Evolutionary conservation across 192 early-diverging fungal genomes (phyloP), one percentile per base, ranked within the genome.

Genomic region (Backusella tarrabulga): DNA sequence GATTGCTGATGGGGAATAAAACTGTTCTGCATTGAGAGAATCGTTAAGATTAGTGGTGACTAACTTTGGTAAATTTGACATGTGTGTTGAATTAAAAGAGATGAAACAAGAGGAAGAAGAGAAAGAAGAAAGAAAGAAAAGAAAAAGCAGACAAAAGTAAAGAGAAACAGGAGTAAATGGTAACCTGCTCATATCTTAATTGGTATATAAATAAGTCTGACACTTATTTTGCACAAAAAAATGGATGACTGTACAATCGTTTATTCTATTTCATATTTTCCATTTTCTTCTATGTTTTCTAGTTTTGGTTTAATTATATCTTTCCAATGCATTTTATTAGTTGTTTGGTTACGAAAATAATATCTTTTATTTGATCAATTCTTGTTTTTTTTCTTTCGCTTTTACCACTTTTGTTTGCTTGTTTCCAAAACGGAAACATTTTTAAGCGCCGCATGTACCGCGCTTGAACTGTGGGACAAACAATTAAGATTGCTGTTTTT

Each of bases 61-160:
- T 70, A 70, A 38, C 68, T 70, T 70, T 35, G 68, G 35, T 70
- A 40, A 23, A 38, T 70, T 35, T 70, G 68, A 41, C 68, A 70
- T 38, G 34, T 40, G 8, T 70, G 23, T 36, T 68, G 2, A n/a
- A 19, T 68, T 36, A 17, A 35, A 34, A 35, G 4, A 66, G 15
- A 66, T 41, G 34, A 14, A 41, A 3, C 8, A 70, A 70, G 6
- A 35, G 5, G 34, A 19, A 11, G 21, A 11, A 69, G n/a, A 36
- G 68, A 69, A 40, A 69, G 68, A 40, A 6, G n/a, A 36, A 70
- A 36, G 21, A 70, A 40, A 32, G 2, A 32, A 36, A 38, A 14
- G 36, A 70, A 38, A 70, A 70, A 69, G 3, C 26, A 23, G n/a
- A 68, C 19, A 34, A 19, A 34, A 14, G 19, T 3, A 68, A 32